Evolutionary conservation across 345 rosid species (phyloP), one percentile per base, ranked within the genome.

Genomic region (Camelina laxa): DNA sequence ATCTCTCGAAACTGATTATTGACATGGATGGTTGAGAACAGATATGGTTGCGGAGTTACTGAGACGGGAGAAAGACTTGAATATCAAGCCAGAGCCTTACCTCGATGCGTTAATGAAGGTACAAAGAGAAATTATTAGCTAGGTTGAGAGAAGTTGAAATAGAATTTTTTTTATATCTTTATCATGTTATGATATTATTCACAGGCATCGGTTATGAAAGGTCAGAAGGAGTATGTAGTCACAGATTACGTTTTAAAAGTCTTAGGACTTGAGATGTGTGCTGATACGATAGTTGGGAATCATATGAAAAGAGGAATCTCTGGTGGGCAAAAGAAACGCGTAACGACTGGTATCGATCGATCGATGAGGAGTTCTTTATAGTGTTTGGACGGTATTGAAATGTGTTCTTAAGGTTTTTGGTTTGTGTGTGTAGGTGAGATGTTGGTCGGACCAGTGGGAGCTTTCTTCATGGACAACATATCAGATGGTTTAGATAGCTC

Each of bases 61-160:
- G 1, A 85, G 97, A 84, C 85, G 96, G 59, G 97, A 94, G 67
- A 94, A 91, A 56, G 86, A 74, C 24, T 79, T 86, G 24, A 84
- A 85, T 35, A 94, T 91, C 51, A 91, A 87, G 69, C 89, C 89
- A 7, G 89, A 88, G 77, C 96, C 93, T 75, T 91, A 93, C 76
- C 82, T 84, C 5, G 97, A 93, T 75, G 76, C 89, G 22, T 82
- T 88, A 75, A 88, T 93, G 95, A 93, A 93, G 97, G 98, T 93
- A 50, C 15, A 3, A 15, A 27, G 50, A 65, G n/a, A 31, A 11
- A 3, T 33, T 6, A 50, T 50, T 19, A 19, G 56, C 7, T 33
- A n/a, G 62, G 17, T 3, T 24, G 5, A 24, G 30, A 24, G 30
- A 35, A 9, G 8, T 14, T 42, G 42, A 9, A 22, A 4, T 4